Conservation (phyloP, 108 stramenopile species). For the Skeletonema grethae region DNA sequence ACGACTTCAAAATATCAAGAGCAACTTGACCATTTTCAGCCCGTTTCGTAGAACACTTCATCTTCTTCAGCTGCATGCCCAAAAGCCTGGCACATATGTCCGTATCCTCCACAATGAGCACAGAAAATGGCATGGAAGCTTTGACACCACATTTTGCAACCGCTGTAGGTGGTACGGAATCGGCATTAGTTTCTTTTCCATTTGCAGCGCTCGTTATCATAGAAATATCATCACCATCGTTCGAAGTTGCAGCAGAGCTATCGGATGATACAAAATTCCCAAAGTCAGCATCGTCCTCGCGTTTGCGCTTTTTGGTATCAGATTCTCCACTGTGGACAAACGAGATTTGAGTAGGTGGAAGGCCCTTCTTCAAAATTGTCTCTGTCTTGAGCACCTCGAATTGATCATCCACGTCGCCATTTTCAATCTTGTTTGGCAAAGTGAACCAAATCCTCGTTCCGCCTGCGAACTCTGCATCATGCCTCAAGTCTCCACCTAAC, state of each 20-base stretch:
- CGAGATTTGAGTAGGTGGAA: constrained; percentile 15
- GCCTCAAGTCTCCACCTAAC: constrained; percentile 47
- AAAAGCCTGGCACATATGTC: constrained; percentile 53
- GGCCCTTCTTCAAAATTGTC: constrained; percentile 10
- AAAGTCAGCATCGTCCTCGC: constrained; percentile 16
- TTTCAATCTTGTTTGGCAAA: constrained; percentile 11
- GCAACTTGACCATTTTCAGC: constrained; percentile 58
- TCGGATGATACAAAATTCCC: constrained; percentile 11
- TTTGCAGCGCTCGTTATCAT: not conserved
- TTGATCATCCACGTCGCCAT: not conserved
- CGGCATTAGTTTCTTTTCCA: not conserved
- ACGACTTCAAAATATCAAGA: constrained; percentile 36
- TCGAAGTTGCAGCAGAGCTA: not conserved
- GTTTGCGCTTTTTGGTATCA: constrained; percentile 13
- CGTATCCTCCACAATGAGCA: constrained; percentile 60
- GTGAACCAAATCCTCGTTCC: constrained; percentile 35
- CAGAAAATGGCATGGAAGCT: constrained; percentile 34
- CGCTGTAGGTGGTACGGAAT: constrained; percentile 16
- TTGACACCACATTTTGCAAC: constrained; percentile 45
- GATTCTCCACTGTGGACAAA: not conserved
- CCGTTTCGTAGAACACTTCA: constrained; percentile 34
- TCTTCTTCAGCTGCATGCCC: constrained; percentile 21
- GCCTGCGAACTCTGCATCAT: constrained; percentile 11
- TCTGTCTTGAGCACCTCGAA: constrained; percentile 18
- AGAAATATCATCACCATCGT: not conserved